Conservation (phyloP, 1,284 basidiomycete species). For the Xerocomus subilludens region DNA sequence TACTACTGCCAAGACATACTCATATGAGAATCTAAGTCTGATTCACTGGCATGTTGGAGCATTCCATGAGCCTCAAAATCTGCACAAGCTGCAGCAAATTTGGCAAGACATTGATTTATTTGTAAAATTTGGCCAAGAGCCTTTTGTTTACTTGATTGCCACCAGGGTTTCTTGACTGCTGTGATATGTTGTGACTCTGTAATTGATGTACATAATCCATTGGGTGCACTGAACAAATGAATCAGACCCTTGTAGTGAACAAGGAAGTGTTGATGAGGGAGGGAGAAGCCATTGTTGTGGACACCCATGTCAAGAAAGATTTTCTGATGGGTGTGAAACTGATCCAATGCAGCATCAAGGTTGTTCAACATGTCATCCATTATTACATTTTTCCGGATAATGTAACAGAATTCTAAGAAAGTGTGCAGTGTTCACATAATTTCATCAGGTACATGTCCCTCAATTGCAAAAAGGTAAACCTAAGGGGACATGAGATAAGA, state of each 20-base stretch:
- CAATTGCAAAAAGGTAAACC: neutral
- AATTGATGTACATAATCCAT: constrained; percentile 20
- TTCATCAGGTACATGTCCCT: neutral
- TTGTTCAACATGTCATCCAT: constrained; percentile 38
- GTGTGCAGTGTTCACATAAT: neutral
- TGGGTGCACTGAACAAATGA: constrained; percentile 53
- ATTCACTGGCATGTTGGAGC: neutral
- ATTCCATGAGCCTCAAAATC: constrained; percentile 9
- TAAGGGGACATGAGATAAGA: neutral
- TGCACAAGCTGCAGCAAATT: neutral
- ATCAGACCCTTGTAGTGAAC: constrained; percentile 43
- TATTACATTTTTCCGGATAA: constrained; percentile 28
- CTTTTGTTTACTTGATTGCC: constrained; percentile 12
- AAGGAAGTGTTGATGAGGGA: constrained; percentile 53
- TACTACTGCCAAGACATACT: too few relatives aligned
- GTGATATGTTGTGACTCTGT: constrained; percentile 7
- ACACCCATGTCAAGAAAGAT: constrained; percentile 50
- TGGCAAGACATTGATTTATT: neutral
- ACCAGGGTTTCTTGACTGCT: constrained; percentile 15
- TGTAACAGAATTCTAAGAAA: neutral
- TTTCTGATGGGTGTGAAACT: constrained; percentile 50
- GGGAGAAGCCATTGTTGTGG: constrained; percentile 39
- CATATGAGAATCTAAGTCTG: too few relatives aligned
- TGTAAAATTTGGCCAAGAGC: constrained; percentile 18
- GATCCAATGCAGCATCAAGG: constrained; percentile 42